Base-by-base conservation (phyloP, 2,329 filamentous ascomycete species). In the Diaporthe amygdali region DNA sequence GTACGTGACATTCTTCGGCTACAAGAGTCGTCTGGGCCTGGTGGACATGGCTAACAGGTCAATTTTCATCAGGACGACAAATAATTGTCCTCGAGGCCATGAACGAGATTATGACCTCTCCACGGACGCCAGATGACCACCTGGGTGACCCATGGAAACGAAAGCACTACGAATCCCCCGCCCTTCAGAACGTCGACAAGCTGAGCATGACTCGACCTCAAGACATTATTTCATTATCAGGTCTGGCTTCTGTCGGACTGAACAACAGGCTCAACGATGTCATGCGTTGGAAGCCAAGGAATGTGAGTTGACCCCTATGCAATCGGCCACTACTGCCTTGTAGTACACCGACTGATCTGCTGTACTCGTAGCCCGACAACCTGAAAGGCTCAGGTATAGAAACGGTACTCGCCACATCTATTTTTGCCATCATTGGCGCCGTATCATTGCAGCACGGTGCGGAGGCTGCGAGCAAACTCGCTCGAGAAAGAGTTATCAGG, bases 391-490 rank as follows among this genome's bases (percentile, higher is more conserved):
- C 94, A 0, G 96, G 96, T 75, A 82, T 93, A 34, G 89, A 94
- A 32, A 85, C 91, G 5, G 91, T 98, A 30, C 84, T 97, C 69
- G 89, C 92, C 61, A 91, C 94, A 73, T 90, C 94, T 4, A 77
- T 99, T 69, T 94, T 95, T 79, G 94, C 95, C 55, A 92, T 99
- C 69, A 84, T 98, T 54, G 96, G 96, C 27, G 96, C 96, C 14
- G 82, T 99, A 67, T 92, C 94, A n/a, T 84, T 99, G 78, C 94
- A 98, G 81, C 91, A 93, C 76, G 96, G 96, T 56, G 93, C 92
- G 46, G 91, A 92, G 54, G 89, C 93, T 69, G 95, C 96, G 71
- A 92, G 91, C 74, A 88, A 89, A 80, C 83, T 97, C 67, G 91
- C 94, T 56, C 90, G 91, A 78, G 93, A 97, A 76, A 91, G 91